phyloP scores from a whole-genome alignment of 2,329 filamentous ascomycete species.

The Fusarium brevicatenulatum region DNA sequence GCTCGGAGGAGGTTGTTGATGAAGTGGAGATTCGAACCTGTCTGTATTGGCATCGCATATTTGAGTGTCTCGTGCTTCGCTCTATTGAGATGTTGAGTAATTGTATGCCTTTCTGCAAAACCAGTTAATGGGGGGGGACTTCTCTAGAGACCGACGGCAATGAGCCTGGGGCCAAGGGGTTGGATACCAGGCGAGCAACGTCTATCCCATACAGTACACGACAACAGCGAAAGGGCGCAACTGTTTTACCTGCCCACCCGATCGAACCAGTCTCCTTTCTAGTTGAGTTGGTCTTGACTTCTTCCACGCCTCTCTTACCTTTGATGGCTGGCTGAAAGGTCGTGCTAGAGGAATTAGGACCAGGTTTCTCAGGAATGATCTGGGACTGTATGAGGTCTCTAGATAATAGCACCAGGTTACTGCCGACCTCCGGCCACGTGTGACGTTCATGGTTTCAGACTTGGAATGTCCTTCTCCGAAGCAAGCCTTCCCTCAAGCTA shows the following conservation, averaged over 20 bases:
- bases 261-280: not conserved
- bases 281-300: not conserved
- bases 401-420: fast-evolving
- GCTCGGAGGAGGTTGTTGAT: not conserved
- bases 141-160: not conserved
- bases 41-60: not conserved
- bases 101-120: not conserved
- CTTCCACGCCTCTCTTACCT: not conserved
- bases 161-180: not conserved
- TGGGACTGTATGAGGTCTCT: not conserved
- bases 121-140: not conserved
- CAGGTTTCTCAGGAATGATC: not conserved
- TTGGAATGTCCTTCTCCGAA: slow-evolving; percentile 25
- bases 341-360: not conserved
- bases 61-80: not conserved
- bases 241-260: not conserved
- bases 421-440: not conserved
- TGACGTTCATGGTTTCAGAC: slow-evolving; percentile 13
- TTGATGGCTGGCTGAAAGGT: not conserved
- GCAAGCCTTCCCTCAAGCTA: slow-evolving; percentile 32
- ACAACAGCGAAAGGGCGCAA: not conserved
- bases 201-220: not conserved
- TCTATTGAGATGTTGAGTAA: fast-evolving
- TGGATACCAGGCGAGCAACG: not conserved
- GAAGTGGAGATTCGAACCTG: not conserved